phyloP scores from a whole-genome alignment of 1,139 yeast genomes.

The Taphrina confusa region DNA sequence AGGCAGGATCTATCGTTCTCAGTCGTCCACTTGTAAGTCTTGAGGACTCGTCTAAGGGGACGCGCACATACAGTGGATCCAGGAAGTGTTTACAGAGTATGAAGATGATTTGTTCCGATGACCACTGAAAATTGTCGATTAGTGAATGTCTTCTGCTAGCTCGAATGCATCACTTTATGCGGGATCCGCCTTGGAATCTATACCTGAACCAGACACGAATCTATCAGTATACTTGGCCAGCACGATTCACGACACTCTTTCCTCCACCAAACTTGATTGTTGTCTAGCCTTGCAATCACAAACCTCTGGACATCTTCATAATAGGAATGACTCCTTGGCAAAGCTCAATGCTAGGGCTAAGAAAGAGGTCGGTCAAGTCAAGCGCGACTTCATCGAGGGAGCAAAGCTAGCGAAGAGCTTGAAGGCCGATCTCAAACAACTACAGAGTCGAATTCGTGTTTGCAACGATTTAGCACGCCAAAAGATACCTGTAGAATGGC shows the following conservation, averaged over 20 bases:
- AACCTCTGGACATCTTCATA: slow-evolving; percentile 20
- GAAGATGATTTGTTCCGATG: too few relatives aligned
- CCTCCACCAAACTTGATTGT: slow-evolving; percentile 16
- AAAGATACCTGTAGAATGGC: slow-evolving; percentile 26
- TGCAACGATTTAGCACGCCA: slow-evolving; percentile 16
- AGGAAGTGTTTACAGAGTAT: too few relatives aligned
- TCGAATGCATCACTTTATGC: slow-evolving; percentile 19
- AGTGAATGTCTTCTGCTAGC: slow-evolving; percentile 8
- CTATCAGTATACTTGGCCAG: slow-evolving; percentile 12
- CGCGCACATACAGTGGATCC: too few relatives aligned
- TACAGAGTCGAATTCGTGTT: slow-evolving; percentile 19
- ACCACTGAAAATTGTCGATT: too few relatives aligned
- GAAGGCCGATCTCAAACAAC: slow-evolving; percentile 4
- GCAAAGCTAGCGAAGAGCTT: slow-evolving; percentile 12
- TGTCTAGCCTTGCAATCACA: slow-evolving; percentile 27
- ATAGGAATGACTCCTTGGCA: not conserved
- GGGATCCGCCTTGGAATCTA: slow-evolving; percentile 10
- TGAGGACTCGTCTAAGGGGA: too few relatives aligned
- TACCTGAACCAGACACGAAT: not conserved
- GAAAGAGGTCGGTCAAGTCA: slow-evolving; percentile 4
- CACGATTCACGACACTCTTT: slow-evolving; percentile 19
- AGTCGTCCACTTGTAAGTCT: too few relatives aligned
- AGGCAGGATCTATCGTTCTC: too few relatives aligned
- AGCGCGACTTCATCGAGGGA: slow-evolving; percentile 23
- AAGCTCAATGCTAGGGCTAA: slow-evolving; percentile 7